Evolutionary conservation across 2,329 filamentous ascomycete species (phyloP), one percentile per base, ranked within the genome.

Genomic region (Aspergillus ustus): DNA sequence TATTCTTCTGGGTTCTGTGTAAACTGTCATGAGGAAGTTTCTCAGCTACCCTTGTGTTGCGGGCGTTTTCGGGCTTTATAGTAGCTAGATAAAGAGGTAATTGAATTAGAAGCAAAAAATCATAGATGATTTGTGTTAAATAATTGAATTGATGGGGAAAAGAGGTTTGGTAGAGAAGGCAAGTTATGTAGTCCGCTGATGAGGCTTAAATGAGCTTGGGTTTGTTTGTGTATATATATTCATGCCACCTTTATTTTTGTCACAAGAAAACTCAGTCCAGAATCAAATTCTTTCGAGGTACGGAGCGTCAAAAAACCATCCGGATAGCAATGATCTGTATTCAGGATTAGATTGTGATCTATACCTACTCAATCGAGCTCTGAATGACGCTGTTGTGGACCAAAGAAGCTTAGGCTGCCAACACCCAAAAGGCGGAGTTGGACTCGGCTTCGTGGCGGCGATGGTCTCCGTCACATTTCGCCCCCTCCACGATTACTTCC

Each of bases 391-490:
- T 11, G 20, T 46, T 11, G 29, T 49, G 19, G 50, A 53, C 55
- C 31, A 51, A 57, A 57, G 29, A 15, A 57, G 62, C 56, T 59
- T 57, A 59, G 56, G 62, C 48, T 43, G 59, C 15, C 50, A 31
- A 53, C 52, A 49, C 37, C 46, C 9, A 46, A n/a, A 51, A 40
- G 46, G 57, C 44, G 56, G 50, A 53, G 54, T 52, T 43, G 52
- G 52, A 56, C 52, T 52, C 17, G 40, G 15, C 40, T 11, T 46
- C 44, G 45, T 48, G 15, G 43, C 37, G 40, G 59, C 49, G 54
- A 62, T 57, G 60, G 55, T 58, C 56, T 43, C 58, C 61, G 19
- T 60, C 58, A 53, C 50, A 40, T 54, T 61, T 49, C 19, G 37
- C 25, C 59, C 56, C 45, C 50, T 53, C 40, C 25, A 43, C 57